Evolutionary conservation across 345 rosid species (phyloP).

Genomic region (Schrenkiella parvula): DNA sequence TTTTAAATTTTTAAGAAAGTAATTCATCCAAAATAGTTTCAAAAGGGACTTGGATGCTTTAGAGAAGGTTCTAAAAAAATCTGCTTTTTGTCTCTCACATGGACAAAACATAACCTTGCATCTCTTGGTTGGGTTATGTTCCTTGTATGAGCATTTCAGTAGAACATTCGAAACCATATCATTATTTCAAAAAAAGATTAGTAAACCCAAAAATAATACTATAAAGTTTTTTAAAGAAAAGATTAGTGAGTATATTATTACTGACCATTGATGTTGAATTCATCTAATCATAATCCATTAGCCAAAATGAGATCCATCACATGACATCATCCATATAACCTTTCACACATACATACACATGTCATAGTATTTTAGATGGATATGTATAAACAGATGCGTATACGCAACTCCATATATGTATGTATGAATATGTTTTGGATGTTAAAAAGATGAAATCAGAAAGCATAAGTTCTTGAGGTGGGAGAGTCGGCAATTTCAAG

Average conservation of each 20-base stretch:
- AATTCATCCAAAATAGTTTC: not conserved
- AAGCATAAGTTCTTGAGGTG: constrained; percentile 46
- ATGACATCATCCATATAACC: constrained; percentile 17
- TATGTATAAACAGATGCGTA: constrained; percentile 16
- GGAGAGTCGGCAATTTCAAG: constrained; percentile 80
- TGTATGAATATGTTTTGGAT: constrained; percentile 12
- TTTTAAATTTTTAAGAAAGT: not conserved
- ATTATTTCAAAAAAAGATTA: not conserved
- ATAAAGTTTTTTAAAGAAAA: not conserved
- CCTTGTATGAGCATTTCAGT: not conserved
- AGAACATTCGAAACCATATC: not conserved
- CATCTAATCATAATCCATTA: not conserved
- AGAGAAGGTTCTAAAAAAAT: not conserved
- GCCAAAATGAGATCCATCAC: constrained; percentile 18
- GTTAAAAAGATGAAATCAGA: constrained; percentile 31
- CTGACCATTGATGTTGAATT: not conserved
- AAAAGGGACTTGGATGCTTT: not conserved
- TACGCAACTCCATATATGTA: constrained; percentile 3
- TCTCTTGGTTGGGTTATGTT: not conserved
- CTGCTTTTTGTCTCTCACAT: not conserved
- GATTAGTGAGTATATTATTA: not conserved
- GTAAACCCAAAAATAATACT: not conserved
- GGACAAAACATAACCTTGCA: not conserved
- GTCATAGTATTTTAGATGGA: not conserved
- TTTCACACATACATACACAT: constrained; percentile 2